These are phyloP conservation scores for Cladobotryum mycophilum DNA, from an alignment of 2,329 filamentous ascomycete species.

Conservation along the genomic window DNA sequence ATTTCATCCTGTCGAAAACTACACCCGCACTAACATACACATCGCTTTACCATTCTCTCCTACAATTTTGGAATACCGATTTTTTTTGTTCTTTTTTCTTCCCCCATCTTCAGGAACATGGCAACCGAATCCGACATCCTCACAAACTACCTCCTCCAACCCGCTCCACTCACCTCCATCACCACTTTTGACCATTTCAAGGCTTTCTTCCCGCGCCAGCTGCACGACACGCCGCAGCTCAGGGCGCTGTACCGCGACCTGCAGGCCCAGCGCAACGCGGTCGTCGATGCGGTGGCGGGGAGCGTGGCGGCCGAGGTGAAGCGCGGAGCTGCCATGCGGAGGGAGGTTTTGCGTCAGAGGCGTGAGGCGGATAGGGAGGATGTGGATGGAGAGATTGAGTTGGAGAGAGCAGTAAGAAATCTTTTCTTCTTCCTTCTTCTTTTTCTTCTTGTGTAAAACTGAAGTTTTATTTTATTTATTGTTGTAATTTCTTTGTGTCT, in stretches of 20 bases:
- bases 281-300: slow-evolving; percentile 59
- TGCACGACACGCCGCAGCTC: slow-evolving; percentile 61
- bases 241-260: slow-evolving; percentile 71
- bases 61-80: neutral
- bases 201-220: slow-evolving; percentile 63
- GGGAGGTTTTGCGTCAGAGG: slow-evolving; percentile 49
- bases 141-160: slow-evolving; percentile 69
- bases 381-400: slow-evolving; percentile 56
- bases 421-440: neutral
- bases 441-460: neutral
- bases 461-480: neutral
- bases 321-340: slow-evolving; percentile 51
- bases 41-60: neutral
- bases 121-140: slow-evolving; percentile 69
- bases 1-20: neutral
- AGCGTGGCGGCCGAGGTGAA: slow-evolving; percentile 62
- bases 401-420: slow-evolving; percentile 49
- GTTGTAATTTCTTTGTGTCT: neutral
- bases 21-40: neutral
- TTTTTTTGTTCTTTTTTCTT: neutral
- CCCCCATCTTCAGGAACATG: neutral
- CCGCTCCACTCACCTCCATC: slow-evolving; percentile 66
- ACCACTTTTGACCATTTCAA: slow-evolving; percentile 70
- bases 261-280: slow-evolving; percentile 63
- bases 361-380: slow-evolving; percentile 49